Base-by-base conservation (phyloP, 805 yeast species). In the Tetrapisispora phaffii region DNA sequence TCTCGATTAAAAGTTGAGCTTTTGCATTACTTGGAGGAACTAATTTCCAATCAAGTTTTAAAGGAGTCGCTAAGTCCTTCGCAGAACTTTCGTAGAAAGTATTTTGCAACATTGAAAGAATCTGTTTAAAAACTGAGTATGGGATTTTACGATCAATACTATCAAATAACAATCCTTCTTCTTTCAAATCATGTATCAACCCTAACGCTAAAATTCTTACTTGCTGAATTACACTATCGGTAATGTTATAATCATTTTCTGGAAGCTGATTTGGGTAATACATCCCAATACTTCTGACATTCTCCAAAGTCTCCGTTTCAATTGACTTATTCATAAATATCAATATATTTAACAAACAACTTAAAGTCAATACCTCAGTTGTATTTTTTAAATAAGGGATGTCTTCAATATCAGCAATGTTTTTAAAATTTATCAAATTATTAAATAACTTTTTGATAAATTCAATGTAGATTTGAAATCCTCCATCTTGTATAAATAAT, bases 401-500 rank as follows among this genome's bases (percentile, higher is more conserved):
- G 26, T 66, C 68, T 34, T 67, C 70, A 17, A 68, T 49, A 38
- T 63, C 53, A 31, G 60, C 41, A 39, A 64, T 36, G 44, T 62
- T 50, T 31, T 54, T 52, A 13, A 55, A 51, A 0, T 37, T 46
- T 32, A 67, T 46, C 29, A 58, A 36, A 19, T 50, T 50, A 46
- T 64, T 36, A 29, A 60, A 56, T 3, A 61, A 47, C 7, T 44
- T 33, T 26, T 46, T 50, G 12, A 57, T 36, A 7, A 58, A 46
- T 1, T 56, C 54, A 9, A 46, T 41, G 34, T 59, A 59, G n/a
- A 55, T 16, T 36, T 46, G 54, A 45, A 71, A 72, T 4, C 80
- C 79, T 8, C 73, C 75, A 35, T 65, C 56, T 53, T 79, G 80
- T 45, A 79, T 63, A 38, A 80, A 70, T n/a, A 73, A 57, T 21